Base-by-base conservation (phyloP, 805 yeast genomes). In the Candida arabinofermentans region DNA sequence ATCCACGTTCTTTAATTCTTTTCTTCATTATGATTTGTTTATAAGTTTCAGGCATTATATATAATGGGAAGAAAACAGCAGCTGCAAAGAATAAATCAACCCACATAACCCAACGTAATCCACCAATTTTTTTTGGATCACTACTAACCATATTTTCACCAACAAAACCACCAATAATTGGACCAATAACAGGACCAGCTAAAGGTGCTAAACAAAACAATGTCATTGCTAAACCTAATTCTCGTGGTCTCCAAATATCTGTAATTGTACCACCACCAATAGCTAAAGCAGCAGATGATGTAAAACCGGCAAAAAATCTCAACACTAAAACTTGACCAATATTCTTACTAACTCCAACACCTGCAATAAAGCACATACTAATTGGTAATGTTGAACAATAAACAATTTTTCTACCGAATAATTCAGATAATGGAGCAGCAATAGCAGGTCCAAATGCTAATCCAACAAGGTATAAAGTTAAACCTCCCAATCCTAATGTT, bases 201-300 rank as follows among this genome's bases (percentile, higher is more conserved):
- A 86, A 81, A 18, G 93, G 89, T 10, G 89, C 85, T 42, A 84
- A 62, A 59, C 90, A 81, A 65, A 83, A 86, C n/a, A 80, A 62
- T 3, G 85, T 76, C 81, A 85, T 76, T n/a, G 95, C 89, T 4
- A 81, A 51, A 13, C 88, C 84, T 56, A 80, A 64, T 57, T 79
- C 78, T 32, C 75, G 73, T 26, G 81, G 77, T 17, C 70, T 74
- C 81, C 90, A 88, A 36, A 87, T 63, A 64, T 88, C 96, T 41
- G 81, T 67, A 47, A 88, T 77, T 5, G 93, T 81, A 48, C 96
- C 96, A 40, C 90, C 88, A 10, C 88, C 91, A 49, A 86, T 78
- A 8, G 95, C 82, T 65, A 88, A 70, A 2, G 90, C 88, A 3
- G 93, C 95, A 2, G 90, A 80, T 1, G 93, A 87, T 37, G 82